Evolutionary conservation across 2,329 filamentous ascomycete species (phyloP).

Genomic region (Monosporascus sp.): DNA sequence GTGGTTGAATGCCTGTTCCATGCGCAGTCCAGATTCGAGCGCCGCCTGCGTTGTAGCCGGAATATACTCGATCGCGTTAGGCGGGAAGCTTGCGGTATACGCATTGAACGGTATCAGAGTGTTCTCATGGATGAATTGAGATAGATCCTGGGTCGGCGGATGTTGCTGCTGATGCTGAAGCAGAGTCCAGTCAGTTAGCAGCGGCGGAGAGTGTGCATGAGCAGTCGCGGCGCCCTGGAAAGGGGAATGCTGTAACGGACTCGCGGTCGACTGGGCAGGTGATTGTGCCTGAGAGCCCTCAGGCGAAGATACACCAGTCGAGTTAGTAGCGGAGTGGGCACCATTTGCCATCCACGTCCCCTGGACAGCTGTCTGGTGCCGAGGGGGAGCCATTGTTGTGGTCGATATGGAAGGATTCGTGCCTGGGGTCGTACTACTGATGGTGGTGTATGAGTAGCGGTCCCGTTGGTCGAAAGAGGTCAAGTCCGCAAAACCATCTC

Average conservation of each 20-base stretch:
- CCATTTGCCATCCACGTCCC: conserved; percentile 41
- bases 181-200: conserved; percentile 58
- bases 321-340: conserved; percentile 35
- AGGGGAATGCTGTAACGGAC: conserved; percentile 49
- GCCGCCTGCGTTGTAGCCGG: conserved; percentile 58
- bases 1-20: conserved; percentile 58
- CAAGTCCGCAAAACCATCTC: conserved; percentile 57
- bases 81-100: conserved; percentile 47
- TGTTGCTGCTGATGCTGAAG: conserved; percentile 48
- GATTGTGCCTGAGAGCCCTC: conserved; percentile 42
- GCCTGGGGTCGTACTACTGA: conserved; percentile 25
- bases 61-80: conserved; percentile 54
- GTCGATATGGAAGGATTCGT: conserved; percentile 32
- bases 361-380: conserved; percentile 22
- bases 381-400: conserved; percentile 33
- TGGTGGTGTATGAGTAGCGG: conserved; percentile 47
- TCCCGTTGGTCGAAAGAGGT: conserved; percentile 53
- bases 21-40: conserved; percentile 53
- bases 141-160: conserved; percentile 39
- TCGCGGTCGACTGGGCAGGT: conserved; percentile 45
- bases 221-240: conserved; percentile 39
- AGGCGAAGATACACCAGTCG: conserved; percentile 44
- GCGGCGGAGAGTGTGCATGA: conserved; percentile 41
- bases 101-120: conserved; percentile 51
- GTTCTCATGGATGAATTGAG: conserved; percentile 52